phyloP scores from a whole-genome alignment of 2,329 filamentous ascomycete genomes.

The Emergomyces orientalis region DNA sequence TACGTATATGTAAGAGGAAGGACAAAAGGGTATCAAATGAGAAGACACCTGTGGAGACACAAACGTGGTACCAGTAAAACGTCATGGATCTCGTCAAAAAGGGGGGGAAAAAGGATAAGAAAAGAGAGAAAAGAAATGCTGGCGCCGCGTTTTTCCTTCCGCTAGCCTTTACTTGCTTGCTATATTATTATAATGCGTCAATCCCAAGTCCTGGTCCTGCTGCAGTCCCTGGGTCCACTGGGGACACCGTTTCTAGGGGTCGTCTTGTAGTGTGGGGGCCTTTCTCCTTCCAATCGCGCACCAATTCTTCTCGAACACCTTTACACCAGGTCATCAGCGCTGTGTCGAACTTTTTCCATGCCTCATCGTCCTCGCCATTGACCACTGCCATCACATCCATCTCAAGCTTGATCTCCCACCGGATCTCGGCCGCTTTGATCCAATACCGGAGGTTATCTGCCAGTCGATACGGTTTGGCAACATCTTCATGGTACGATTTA shows the following conservation, averaged over 20 bases:
- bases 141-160: background rate
- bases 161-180: background rate
- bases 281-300: constrained; percentile 54
- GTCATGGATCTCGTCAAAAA: constrained; percentile 9
- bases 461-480: constrained; percentile 84
- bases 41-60: constrained; percentile 2
- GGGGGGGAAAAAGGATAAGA: background rate
- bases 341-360: constrained; percentile 73
- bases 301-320: constrained; percentile 73
- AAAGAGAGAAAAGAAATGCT: background rate
- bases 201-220: background rate
- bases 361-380: constrained; percentile 54
- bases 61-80: constrained; percentile 16
- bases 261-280: background rate
- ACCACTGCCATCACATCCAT: constrained; percentile 83
- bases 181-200: background rate
- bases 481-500: constrained; percentile 81
- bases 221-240: background rate
- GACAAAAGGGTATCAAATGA: constrained; percentile 17
- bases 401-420: constrained; percentile 78
- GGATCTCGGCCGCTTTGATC: constrained; percentile 88
- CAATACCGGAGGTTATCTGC: constrained; percentile 93
- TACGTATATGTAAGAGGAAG: constrained; percentile 4
- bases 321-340: constrained; percentile 77
- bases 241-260: background rate